phyloP scores from a whole-genome alignment of 2,329 filamentous ascomycete genomes.

The Fusarium praegraminearum region DNA sequence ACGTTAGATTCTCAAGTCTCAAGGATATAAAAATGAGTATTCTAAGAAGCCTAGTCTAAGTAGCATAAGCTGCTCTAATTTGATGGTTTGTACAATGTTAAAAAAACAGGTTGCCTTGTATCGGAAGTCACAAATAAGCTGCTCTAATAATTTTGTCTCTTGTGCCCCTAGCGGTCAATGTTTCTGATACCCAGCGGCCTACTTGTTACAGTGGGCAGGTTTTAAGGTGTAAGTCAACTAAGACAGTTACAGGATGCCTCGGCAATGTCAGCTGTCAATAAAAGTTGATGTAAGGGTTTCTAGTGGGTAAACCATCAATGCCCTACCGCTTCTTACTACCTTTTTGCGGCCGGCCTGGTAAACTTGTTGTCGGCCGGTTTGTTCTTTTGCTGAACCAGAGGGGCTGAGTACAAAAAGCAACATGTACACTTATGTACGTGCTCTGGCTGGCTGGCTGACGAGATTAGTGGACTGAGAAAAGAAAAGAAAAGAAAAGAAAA shows the following conservation, averaged over 20 bases:
- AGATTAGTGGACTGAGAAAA: constrained; percentile 21
- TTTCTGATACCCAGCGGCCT: too few species aligned
- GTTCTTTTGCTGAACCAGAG: constrained; percentile 1
- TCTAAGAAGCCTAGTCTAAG: too few species aligned
- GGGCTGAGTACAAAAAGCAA: constrained; percentile 25
- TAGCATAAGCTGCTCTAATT: too few species aligned
- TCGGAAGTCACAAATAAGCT: too few species aligned
- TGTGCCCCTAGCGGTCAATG: too few species aligned
- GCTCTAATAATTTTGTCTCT: too few species aligned
- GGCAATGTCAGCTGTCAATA: constrained; percentile 13
- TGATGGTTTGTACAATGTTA: too few species aligned
- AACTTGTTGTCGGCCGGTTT: not conserved
- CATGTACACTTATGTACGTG: not conserved
- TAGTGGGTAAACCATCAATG: not conserved
- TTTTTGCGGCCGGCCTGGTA: constrained; percentile 22
- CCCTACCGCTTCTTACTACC: not conserved
- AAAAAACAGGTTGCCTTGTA: too few species aligned
- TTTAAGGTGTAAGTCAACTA: constrained; percentile 26
- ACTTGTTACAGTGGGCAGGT: not conserved
- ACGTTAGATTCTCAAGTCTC: too few species aligned
- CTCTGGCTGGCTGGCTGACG: constrained; percentile 9
- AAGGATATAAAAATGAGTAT: too few species aligned
- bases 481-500: constrained; percentile 27
- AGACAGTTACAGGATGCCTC: constrained; percentile 36
- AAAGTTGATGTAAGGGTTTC: not conserved